phyloP scores from a whole-genome alignment of 306 rosid genomes.

The Fragaria nilgerrensis region DNA sequence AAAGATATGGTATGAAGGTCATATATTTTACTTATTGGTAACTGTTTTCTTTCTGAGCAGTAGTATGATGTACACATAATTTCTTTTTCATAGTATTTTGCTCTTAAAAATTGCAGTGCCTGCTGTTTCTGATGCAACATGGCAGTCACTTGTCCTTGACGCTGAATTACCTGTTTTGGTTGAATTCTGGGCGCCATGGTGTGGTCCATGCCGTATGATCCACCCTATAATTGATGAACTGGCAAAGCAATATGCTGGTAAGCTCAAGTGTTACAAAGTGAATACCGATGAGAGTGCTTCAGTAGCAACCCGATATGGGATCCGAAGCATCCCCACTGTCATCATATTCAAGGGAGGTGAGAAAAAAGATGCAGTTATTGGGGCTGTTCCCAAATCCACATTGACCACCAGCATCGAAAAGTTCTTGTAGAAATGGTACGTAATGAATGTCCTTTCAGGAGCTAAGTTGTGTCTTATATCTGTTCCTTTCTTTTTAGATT shows the following conservation, averaged over 20 bases:
- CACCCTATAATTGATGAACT: conserved; percentile 78
- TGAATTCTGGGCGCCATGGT: conserved; percentile 99
- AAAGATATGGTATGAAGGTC: neutral
- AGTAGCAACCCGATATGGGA: conserved; percentile 69
- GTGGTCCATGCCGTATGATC: conserved; percentile 98
- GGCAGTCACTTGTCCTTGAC: conserved; percentile 72
- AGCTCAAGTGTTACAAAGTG: conserved; percentile 82
- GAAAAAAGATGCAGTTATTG: conserved; percentile 81
- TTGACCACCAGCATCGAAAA: conserved; percentile 76
- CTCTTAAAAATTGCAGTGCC: conserved; percentile 52
- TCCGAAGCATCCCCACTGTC: conserved; percentile 88
- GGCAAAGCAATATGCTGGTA: conserved; percentile 64
- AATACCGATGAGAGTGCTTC: conserved; percentile 70
- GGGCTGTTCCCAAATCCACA: conserved; percentile 81
- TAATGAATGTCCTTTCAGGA: conserved; percentile 27
- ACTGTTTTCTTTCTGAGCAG: neutral
- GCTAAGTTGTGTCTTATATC: conserved; percentile 37
- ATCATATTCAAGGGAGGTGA: conserved; percentile 78
- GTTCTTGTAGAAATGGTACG: conserved; percentile 57
- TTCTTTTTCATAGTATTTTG: neutral
- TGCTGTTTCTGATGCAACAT: conserved; percentile 50
- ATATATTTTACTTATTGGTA: neutral
- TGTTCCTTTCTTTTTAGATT: conserved; percentile 28
- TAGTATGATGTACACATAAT: neutral
- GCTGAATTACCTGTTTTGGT: conserved; percentile 64